Evolutionary conservation across 257 asterid species (phyloP), one percentile per base, ranked within the genome.

Genomic region (Paulownia fortunei): DNA sequence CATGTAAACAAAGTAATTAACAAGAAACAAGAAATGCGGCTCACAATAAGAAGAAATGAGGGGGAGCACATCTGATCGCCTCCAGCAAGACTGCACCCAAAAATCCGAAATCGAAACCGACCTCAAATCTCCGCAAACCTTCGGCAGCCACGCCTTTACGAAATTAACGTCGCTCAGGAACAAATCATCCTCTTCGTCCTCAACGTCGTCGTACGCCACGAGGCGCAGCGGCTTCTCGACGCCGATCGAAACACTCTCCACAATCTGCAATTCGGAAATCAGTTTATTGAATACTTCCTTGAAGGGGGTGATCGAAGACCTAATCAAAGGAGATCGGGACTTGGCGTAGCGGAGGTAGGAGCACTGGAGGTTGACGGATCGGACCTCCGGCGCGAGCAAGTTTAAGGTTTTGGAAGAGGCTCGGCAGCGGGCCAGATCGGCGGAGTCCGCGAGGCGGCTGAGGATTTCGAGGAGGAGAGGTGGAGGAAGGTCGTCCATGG

Each of bases 31-130:
- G 58, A 81, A 61, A 68, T 3, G 36, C 11, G 11, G 67, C 97
- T 89, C 85, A 91, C 95, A 86, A 12, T 71, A 72, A 60, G 86
- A 65, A 73, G 98, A 91, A 78, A 93, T 18, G 65, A 87, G 73
- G 55, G 91, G 70, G 24, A 91, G 86, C 54, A 87, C 71, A 56
- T 83, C 80, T 34, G 96, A 87, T 74, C 92, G 81, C 76, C 96
- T 82, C 96, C 97, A 84, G 84, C 97, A 86, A 16, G 97, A 89
- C 80, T 91, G 97, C 81, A 88, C 87, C 96, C 94, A 91, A 58
- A 87, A 91, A 85, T 93, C 96, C 51, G 94, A 87, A 37, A 91
- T 81, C 58, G 90, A 86, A 49, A 92, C 24, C 68, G 88, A 82
- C 58, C 16, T 82, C 87, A 93, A 66, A 37, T 80, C 73, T 11